These are phyloP conservation scores for Colletotrichum sp. DNA, from an alignment of 2,329 filamentous ascomycete genomes.

Conservation along the genomic window DNA sequence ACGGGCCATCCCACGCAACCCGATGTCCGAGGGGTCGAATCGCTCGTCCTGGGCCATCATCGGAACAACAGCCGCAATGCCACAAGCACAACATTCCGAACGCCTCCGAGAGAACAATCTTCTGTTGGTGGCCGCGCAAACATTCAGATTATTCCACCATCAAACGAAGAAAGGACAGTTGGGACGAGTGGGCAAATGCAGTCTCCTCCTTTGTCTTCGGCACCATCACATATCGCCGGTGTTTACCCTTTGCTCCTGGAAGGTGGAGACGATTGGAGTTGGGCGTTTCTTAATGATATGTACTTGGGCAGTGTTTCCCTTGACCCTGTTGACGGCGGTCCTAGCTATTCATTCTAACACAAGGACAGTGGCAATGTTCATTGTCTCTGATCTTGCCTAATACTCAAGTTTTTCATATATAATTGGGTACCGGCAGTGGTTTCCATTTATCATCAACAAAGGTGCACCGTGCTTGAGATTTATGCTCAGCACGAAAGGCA, in stretches of 20 bases:
- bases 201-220: neutral
- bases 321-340: neutral
- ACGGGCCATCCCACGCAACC: slow-evolving; percentile 30
- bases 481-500: neutral
- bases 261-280: neutral
- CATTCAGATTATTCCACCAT: neutral
- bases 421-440: neutral
- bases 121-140: neutral
- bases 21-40: neutral
- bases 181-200: neutral
- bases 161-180: neutral
- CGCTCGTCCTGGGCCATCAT: neutral
- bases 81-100: neutral
- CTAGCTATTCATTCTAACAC: neutral
- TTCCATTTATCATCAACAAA: neutral
- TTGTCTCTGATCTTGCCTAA: neutral
- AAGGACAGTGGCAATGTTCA: neutral
- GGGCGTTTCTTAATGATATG: slow-evolving; percentile 3
- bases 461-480: neutral
- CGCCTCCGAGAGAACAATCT: neutral
- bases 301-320: neutral
- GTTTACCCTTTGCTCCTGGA: neutral
- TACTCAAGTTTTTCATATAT: neutral
- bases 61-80: neutral
- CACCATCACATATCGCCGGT: neutral